These are phyloP conservation scores for Penicillium frequentans DNA, from an alignment of 2,329 filamentous ascomycete species.

Conservation along the genomic window DNA sequence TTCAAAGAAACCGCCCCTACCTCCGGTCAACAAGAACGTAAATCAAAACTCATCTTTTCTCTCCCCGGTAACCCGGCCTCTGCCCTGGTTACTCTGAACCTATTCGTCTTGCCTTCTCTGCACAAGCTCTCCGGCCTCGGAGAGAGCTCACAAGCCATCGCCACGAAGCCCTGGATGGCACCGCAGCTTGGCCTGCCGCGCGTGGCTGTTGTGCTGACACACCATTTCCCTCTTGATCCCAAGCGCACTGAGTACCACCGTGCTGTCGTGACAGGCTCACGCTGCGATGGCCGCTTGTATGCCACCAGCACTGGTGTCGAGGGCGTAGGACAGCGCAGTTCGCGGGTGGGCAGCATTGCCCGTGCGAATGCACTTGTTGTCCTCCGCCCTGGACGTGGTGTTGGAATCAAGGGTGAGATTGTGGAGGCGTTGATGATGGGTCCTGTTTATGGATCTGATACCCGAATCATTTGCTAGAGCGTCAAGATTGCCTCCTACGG, in stretches of 20 bases:
- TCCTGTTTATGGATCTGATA: conserved; percentile 34
- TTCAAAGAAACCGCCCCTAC: conserved; percentile 46
- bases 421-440: conserved; percentile 82
- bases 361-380: conserved; percentile 85
- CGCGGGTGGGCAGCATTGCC: conserved; percentile 81
- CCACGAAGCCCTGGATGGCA: conserved; percentile 43
- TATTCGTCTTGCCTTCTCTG: conserved; percentile 87
- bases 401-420: conserved; percentile 66
- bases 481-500: not conserved
- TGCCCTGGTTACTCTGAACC: conserved; percentile 86
- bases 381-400: conserved; percentile 49
- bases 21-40: conserved; percentile 52
- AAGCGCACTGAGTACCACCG: conserved; percentile 85
- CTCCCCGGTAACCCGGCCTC: conserved; percentile 93
- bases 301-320: conserved; percentile 78
- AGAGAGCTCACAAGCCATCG: conserved; percentile 19
- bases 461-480: conserved; percentile 17
- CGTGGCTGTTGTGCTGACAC: conserved; percentile 68
- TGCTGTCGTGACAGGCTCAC: conserved; percentile 66
- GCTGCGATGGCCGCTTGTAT: conserved; percentile 64
- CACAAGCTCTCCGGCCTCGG: conserved; percentile 71
- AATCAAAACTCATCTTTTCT: conserved; percentile 76
- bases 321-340: conserved; percentile 70
- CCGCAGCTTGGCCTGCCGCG: conserved; percentile 67
- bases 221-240: conserved; percentile 74